A percentile compares a stretch with the other conserved stretches of the same genome.
Evolutionary conservation across 2,329 filamentous ascomycete species (phyloP).

Genomic region (Aspergillus bombycis): DNA sequence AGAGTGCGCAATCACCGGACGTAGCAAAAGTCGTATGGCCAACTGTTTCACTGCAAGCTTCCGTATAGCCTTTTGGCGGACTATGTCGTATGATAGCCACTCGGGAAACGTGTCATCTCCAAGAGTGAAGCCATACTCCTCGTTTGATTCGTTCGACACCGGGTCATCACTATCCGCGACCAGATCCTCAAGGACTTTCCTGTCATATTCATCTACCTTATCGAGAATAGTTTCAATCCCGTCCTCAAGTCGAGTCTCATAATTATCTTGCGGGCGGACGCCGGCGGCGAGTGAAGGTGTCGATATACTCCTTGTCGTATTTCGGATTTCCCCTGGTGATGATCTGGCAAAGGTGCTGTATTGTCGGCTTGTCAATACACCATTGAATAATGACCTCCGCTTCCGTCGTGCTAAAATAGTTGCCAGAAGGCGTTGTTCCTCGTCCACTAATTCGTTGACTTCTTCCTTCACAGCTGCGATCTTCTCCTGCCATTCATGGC

Average conservation of each 20-base stretch:
- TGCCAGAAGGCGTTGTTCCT: slow-evolving; percentile 41
- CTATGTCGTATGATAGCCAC: slow-evolving; percentile 34
- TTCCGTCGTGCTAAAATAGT: slow-evolving; percentile 32
- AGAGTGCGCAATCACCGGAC: slow-evolving; percentile 42
- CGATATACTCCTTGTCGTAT: slow-evolving; percentile 6
- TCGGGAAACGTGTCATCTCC: slow-evolving; percentile 27
- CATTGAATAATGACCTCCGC: slow-evolving; percentile 19
- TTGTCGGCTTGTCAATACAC: slow-evolving; percentile 27
- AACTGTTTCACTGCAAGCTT: slow-evolving; percentile 44
- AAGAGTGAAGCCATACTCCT: slow-evolving; percentile 22
- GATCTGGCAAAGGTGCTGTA: slow-evolving; percentile 28
- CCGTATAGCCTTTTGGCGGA: slow-evolving; percentile 42
- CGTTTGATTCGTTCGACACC: slow-evolving; percentile 17
- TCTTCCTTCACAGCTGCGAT: slow-evolving; percentile 48
- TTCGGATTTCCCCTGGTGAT: slow-evolving; percentile 16
- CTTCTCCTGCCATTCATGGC: slow-evolving; percentile 45
- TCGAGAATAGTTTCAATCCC: neutral
- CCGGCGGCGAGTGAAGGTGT: slow-evolving; percentile 9
- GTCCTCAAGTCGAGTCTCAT: neutral
- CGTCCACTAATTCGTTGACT: slow-evolving; percentile 41
- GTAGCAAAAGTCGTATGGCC: slow-evolving; percentile 42
- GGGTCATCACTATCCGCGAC: slow-evolving; percentile 8
- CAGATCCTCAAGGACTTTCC: slow-evolving; percentile 4
- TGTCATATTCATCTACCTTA: neutral
- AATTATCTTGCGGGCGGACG: neutral